A percentile compares a stretch with the other conserved stretches of the same genome.
Evolutionary conservation across 2,329 filamentous ascomycete genomes (phyloP).

Genomic region (Emergomyces africanus): DNA sequence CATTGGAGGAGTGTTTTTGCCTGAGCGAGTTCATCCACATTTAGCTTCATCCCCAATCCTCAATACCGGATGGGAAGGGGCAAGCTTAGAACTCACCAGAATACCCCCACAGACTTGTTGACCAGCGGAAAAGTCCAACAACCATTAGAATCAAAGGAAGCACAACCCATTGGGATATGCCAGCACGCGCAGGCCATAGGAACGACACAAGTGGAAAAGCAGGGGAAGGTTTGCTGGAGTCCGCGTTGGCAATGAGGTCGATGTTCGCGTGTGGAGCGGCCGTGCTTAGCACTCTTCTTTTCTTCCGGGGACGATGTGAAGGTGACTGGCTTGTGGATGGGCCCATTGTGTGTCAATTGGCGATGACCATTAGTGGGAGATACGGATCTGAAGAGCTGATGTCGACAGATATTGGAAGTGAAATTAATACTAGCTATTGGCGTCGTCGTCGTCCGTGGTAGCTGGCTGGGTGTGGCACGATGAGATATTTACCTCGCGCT

Average conservation of each 20-base stretch:
- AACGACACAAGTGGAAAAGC: slow-evolving; percentile 89
- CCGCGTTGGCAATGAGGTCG: slow-evolving; percentile 31
- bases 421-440: background rate
- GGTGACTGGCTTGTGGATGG: slow-evolving; percentile 19
- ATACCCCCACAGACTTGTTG: slow-evolving; percentile 84
- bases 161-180: slow-evolving; percentile 81
- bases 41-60: slow-evolving; percentile 1
- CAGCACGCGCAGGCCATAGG: slow-evolving; percentile 75
- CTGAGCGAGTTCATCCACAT: slow-evolving; percentile 29
- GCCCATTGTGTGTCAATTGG: slow-evolving; percentile 6
- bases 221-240: slow-evolving; percentile 42
- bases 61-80: background rate
- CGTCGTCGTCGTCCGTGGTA: background rate
- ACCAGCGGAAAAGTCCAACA: slow-evolving; percentile 87
- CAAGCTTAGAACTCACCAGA: slow-evolving; percentile 51
- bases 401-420: no score
- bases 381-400: background rate
- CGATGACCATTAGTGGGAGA: background rate
- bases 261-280: slow-evolving; percentile 27
- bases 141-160: slow-evolving; percentile 79
- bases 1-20: slow-evolving; percentile 72
- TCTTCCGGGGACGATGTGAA: slow-evolving; percentile 34
- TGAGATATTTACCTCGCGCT: background rate
- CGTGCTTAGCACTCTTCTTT: slow-evolving; percentile 24
- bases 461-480: background rate